phyloP scores from a whole-genome alignment of 108 stramenopile genomes.

The Skeletonema menzelii region DNA sequence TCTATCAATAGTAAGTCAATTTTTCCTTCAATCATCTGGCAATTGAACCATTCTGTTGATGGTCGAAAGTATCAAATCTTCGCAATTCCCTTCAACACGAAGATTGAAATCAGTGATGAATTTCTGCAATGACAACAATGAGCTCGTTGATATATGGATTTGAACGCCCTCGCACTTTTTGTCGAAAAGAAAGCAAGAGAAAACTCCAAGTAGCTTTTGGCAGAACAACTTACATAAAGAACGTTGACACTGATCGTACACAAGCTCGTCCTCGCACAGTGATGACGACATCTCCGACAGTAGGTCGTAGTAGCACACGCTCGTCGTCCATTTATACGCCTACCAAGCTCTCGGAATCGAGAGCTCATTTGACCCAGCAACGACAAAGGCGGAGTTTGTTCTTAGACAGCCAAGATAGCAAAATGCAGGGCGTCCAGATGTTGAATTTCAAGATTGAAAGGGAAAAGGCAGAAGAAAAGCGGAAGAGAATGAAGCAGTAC shows the following conservation, averaged over 20 bases:
- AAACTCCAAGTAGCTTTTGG: constrained; percentile 31
- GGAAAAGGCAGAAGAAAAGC: constrained; percentile 37
- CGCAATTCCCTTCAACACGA: too few relatives aligned
- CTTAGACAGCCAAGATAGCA: constrained; percentile 23
- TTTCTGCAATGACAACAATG: not conserved
- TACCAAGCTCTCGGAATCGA: constrained; percentile 36
- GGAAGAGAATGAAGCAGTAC: constrained; percentile 43
- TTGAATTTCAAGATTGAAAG: constrained; percentile 36
- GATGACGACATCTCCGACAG: not conserved
- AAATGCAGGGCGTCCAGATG: constrained; percentile 43
- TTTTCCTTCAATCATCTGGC: too few relatives aligned
- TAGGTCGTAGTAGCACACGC: not conserved
- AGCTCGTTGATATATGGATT: constrained; percentile 44
- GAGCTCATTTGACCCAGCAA: constrained; percentile 10
- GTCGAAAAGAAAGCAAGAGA: not conserved
- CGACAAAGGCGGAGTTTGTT: constrained; percentile 4
- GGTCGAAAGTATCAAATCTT: too few relatives aligned
- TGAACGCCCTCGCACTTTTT: constrained; percentile 16
- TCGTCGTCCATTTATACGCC: constrained; percentile 1
- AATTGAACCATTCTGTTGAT: too few relatives aligned
- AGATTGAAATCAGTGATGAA: not conserved
- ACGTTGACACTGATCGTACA: not conserved
- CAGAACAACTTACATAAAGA: constrained; percentile 16
- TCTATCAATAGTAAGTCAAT: too few relatives aligned
- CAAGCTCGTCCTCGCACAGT: constrained; percentile 7